These are phyloP conservation scores for Biscogniauxia sp. DNA, from an alignment of 2,329 filamentous ascomycete species.

Conservation along the genomic window DNA sequence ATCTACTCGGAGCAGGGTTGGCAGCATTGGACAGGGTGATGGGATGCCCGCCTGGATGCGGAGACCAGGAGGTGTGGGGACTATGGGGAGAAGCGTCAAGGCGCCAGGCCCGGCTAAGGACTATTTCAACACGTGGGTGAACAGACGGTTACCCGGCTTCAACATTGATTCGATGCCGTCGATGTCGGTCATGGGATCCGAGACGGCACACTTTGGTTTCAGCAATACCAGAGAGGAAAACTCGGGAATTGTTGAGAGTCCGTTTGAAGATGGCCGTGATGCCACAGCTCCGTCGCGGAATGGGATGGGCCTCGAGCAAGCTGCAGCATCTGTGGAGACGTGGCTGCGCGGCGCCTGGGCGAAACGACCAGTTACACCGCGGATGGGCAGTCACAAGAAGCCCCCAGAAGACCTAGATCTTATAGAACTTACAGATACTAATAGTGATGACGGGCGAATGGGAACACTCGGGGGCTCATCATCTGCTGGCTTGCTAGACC, in stretches of 20 bases:
- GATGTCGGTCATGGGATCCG: constrained; percentile 62
- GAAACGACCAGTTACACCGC: constrained; percentile 55
- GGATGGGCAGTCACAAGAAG: constrained; percentile 39
- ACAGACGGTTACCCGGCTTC: constrained; percentile 77
- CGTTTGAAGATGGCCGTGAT: constrained; percentile 48
- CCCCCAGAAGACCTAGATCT: constrained; percentile 56
- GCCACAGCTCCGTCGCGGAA: constrained; percentile 41
- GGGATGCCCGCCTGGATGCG: constrained; percentile 61
- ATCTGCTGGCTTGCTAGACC: constrained; percentile 31
- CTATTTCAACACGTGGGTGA: constrained; percentile 78
- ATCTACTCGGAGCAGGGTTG: constrained; percentile 30
- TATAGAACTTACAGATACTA: constrained; percentile 68
- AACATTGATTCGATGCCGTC: constrained; percentile 67
- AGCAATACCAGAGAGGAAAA: constrained; percentile 34
- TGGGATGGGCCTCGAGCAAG: constrained; percentile 67
- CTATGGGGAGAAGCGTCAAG: constrained; percentile 67
- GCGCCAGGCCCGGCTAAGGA: constrained; percentile 82
- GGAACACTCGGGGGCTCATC: constrained; percentile 15
- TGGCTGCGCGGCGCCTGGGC: constrained; percentile 84
- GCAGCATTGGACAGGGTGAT: constrained; percentile 29
- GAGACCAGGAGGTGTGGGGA: constrained; percentile 85
- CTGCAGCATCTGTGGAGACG: constrained; percentile 82
- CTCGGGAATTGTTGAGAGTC: constrained; percentile 48
- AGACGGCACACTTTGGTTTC: constrained; percentile 58
- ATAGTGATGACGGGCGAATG: constrained; percentile 51